phyloP scores from a whole-genome alignment of 495 filamentous ascomycete genomes.

The Pyrenula massariospora region DNA sequence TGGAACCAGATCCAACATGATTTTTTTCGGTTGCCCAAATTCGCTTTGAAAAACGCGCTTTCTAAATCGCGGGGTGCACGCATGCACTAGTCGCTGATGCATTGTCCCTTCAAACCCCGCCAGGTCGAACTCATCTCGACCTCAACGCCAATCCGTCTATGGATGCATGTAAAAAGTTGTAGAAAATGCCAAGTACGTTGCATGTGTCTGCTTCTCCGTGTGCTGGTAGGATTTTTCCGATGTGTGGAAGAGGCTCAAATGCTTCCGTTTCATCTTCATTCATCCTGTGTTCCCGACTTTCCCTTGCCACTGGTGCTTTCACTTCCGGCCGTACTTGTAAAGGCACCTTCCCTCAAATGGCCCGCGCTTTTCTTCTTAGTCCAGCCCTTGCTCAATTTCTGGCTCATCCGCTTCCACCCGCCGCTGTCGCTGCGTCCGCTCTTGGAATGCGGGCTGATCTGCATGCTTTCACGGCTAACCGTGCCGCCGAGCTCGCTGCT shows the following conservation, averaged over 20 bases:
- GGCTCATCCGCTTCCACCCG: background rate
- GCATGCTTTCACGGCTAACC: background rate
- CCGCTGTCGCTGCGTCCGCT: background rate
- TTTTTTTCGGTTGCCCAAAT: background rate
- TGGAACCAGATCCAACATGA: too few species aligned
- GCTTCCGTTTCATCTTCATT: too few species aligned
- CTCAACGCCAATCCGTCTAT: background rate
- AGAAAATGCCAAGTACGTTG: too few species aligned
- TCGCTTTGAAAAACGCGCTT: background rate
- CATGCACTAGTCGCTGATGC: background rate
- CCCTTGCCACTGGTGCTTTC: background rate
- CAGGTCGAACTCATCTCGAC: background rate
- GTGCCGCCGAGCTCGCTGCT: constrained; percentile 39
- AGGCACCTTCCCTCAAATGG: background rate
- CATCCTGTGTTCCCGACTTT: background rate
- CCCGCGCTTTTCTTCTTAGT: background rate
- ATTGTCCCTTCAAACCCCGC: background rate
- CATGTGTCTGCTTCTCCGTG: too few species aligned
- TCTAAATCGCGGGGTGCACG: background rate
- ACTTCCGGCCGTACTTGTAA: background rate
- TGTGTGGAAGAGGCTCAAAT: too few species aligned
- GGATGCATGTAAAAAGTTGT: too few species aligned
- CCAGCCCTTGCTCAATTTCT: background rate
- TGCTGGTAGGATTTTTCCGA: background rate
- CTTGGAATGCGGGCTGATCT: background rate